Evolutionary conservation across 2,329 filamentous ascomycete genomes (phyloP).

Genomic region (Alternaria sp.): DNA sequence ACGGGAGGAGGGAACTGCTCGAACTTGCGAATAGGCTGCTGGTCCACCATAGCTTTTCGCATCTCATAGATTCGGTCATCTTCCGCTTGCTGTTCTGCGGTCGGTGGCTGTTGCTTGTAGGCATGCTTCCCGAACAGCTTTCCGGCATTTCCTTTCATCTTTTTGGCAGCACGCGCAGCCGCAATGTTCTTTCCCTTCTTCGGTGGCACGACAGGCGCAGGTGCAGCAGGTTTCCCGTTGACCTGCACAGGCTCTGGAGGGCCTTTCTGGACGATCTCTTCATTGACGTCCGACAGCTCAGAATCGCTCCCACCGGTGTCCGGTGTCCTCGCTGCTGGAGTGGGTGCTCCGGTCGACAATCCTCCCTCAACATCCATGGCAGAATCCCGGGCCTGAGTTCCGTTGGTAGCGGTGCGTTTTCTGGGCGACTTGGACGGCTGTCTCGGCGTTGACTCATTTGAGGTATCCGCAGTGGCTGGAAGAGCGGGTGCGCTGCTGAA

Average conservation of each 20-base stretch:
- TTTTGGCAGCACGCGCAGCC: conserved; percentile 40
- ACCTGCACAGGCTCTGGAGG: conserved; percentile 37
- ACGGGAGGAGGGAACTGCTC: conserved; percentile 27
- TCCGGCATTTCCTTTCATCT: conserved; percentile 36
- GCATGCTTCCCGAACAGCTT: conserved; percentile 40
- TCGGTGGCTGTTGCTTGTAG: conserved; percentile 37
- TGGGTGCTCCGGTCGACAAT: conserved; percentile 35
- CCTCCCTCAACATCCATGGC: conserved; percentile 32
- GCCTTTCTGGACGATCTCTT: conserved; percentile 46
- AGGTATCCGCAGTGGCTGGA: conserved; percentile 25
- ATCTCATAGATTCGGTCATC: conserved; percentile 31
- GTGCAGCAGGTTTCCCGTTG: conserved; percentile 31
- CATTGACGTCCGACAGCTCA: conserved; percentile 48
- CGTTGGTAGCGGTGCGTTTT: conserved; percentile 36
- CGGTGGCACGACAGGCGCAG: conserved; percentile 17
- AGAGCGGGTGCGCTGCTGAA: conserved; percentile 39
- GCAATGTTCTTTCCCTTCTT: conserved; percentile 40
- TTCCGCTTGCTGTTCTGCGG: conserved; percentile 35
- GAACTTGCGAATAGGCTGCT: conserved; percentile 32
- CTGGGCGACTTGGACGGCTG: conserved; percentile 42
- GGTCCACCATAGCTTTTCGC: conserved; percentile 36
- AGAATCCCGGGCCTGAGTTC: conserved; percentile 16
- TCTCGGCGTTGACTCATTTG: conserved; percentile 33
- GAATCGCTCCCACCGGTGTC: conserved; percentile 42
- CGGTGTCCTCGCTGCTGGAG: conserved; percentile 36